Conservation (phyloP, 192 early-diverging fungal genomes). For the Geranomyces michiganensis region DNA sequence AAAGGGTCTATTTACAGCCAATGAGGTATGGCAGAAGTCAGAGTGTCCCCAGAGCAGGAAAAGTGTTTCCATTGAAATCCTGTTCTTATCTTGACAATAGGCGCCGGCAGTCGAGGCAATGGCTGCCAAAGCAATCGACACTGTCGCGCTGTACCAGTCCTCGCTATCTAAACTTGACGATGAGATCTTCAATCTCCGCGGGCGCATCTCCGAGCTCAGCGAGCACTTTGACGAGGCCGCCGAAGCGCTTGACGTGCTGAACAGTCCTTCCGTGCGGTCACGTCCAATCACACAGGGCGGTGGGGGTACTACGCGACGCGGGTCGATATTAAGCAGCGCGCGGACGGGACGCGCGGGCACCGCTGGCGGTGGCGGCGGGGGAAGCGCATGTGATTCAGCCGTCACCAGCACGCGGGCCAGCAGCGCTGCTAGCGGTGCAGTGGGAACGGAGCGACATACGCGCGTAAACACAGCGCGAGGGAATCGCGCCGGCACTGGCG, state of each 20-base stretch:
- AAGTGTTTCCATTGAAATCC: too few species aligned
- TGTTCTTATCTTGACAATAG: background rate
- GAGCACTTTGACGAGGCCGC: slow-evolving; percentile 24
- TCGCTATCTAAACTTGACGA: slow-evolving; percentile 17
- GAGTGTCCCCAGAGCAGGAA: background rate
- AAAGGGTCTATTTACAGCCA: slow-evolving; percentile 11
- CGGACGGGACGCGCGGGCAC: background rate
- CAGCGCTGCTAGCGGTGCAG: background rate
- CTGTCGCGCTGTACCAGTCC: slow-evolving; percentile 18
- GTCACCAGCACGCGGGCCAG: background rate
- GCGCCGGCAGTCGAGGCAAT: background rate
- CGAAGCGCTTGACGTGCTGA: background rate
- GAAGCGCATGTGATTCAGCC: background rate
- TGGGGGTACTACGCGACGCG: background rate
- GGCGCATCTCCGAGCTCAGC: slow-evolving; percentile 25
- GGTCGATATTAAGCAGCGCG: background rate
- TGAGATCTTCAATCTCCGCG: slow-evolving; percentile 29
- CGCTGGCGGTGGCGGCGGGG: background rate
- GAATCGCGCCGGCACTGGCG: background rate
- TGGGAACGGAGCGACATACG: background rate
- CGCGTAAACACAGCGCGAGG: too few species aligned
- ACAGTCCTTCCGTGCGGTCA: background rate
- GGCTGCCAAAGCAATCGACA: background rate
- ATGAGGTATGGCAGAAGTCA: slow-evolving; percentile 12
- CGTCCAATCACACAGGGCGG: slow-evolving; percentile 5